A percentile compares a stretch with the other conserved stretches of the same genome.
These are phyloP conservation scores for Tolypocladium pustulatum DNA, from an alignment of 2,329 filamentous ascomycete species.

Conservation along the genomic window DNA sequence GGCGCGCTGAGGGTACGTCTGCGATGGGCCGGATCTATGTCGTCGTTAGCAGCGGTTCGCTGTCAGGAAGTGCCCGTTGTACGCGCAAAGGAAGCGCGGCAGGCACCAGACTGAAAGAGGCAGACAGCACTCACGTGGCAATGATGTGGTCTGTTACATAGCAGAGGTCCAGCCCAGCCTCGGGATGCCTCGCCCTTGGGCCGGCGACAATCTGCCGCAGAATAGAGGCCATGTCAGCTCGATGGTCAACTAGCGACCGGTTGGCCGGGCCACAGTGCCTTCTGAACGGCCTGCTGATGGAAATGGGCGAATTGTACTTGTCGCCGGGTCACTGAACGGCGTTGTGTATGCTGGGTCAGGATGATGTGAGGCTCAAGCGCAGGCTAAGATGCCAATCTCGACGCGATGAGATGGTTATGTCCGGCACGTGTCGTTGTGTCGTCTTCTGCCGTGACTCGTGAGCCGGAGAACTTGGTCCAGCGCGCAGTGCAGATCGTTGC, in stretches of 20 bases:
- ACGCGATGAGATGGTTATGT: not conserved
- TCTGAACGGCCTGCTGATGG: not conserved
- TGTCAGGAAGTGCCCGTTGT: not conserved
- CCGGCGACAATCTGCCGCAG: constrained; percentile 87
- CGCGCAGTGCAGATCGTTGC: not conserved
- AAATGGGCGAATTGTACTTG: not conserved
- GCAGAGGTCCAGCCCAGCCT: constrained; percentile 85
- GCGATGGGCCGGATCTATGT: constrained; percentile 74
- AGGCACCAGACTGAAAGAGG: not conserved
- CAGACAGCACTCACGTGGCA: constrained; percentile 36
- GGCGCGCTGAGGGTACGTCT: constrained; percentile 79
- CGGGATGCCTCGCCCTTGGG: constrained; percentile 71
- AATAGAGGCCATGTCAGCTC: constrained; percentile 54
- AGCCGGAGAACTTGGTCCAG: not conserved
- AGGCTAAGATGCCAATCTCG: not conserved
- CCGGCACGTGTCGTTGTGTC: not conserved
- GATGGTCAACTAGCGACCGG: not conserved
- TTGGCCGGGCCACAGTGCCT: not conserved
- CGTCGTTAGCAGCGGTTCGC: not conserved
- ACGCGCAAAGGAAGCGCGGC: not conserved
- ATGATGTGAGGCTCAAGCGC: not conserved
- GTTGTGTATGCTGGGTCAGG: not conserved
- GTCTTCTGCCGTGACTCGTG: not conserved
- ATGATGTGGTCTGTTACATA: constrained; percentile 82
- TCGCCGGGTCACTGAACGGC: not conserved